phyloP scores from a whole-genome alignment of 2,329 filamentous ascomycete species.

The Magnaporthiopsis incrustans region DNA sequence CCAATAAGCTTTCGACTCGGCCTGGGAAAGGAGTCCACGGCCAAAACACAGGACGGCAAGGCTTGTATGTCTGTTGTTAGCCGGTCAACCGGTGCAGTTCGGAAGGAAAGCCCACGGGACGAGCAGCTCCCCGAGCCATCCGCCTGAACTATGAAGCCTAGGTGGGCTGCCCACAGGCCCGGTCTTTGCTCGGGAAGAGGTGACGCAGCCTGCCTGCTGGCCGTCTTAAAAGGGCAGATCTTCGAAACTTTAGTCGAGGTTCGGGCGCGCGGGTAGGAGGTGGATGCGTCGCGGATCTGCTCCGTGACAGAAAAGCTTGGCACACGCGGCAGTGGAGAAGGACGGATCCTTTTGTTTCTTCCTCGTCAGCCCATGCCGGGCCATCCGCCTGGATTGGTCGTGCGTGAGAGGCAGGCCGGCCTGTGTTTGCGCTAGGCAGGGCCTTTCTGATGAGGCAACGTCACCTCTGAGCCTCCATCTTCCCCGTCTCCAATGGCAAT shows the following conservation, averaged over 20 bases:
- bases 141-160: background rate
- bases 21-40: no score
- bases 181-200: no score
- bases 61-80: background rate
- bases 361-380: no score
- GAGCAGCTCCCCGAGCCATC: background rate
- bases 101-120: background rate
- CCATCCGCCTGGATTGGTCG: no score
- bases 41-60: background rate
- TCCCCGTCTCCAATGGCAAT: background rate
- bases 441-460: background rate
- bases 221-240: no score
- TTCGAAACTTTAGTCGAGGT: no score
- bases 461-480: background rate
- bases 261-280: no score
- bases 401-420: no score
- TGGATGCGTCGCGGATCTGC: background rate
- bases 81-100: background rate
- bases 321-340: background rate
- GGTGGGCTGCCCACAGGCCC: no score
- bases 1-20: background rate
- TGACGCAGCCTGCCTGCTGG: no score
- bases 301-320: background rate
- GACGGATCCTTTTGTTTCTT: no score
- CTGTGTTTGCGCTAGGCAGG: no score